phyloP scores from a whole-genome alignment of 176 grass and related monocot genomes.

The Hordeum vulgare region DNA sequence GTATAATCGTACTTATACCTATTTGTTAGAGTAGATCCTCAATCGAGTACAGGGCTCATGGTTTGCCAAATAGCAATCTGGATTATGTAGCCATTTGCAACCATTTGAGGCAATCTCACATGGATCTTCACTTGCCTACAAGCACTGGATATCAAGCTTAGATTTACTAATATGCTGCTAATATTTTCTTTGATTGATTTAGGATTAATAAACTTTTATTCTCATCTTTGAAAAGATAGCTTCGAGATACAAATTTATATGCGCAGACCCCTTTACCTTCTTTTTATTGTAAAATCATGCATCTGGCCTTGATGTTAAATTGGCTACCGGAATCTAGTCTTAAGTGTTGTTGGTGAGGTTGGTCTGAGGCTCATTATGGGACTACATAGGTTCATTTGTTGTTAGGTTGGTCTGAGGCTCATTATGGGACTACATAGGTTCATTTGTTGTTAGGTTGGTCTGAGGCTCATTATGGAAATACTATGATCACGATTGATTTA shows the following conservation, averaged over 20 bases:
- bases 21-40: no score
- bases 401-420: neutral
- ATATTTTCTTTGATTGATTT: no score
- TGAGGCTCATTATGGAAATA: neutral
- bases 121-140: neutral
- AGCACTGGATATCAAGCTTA: neutral
- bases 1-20: neutral
- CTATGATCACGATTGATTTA: neutral
- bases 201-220: neutral
- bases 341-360: neutral
- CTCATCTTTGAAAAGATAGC: neutral
- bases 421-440: neutral
- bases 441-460: neutral
- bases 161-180: neutral
- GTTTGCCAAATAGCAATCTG: neutral
- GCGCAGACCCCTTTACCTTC: neutral
- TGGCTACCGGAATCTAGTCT: neutral
- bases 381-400: neutral
- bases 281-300: neutral
- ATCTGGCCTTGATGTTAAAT: neutral
- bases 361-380: neutral
- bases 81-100: neutral
- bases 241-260: neutral
- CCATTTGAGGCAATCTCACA: neutral
- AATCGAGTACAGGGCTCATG: neutral